Evolutionary conservation across 805 yeast species (phyloP).

Genomic region (Wickerhamomyces xylosicus): DNA sequence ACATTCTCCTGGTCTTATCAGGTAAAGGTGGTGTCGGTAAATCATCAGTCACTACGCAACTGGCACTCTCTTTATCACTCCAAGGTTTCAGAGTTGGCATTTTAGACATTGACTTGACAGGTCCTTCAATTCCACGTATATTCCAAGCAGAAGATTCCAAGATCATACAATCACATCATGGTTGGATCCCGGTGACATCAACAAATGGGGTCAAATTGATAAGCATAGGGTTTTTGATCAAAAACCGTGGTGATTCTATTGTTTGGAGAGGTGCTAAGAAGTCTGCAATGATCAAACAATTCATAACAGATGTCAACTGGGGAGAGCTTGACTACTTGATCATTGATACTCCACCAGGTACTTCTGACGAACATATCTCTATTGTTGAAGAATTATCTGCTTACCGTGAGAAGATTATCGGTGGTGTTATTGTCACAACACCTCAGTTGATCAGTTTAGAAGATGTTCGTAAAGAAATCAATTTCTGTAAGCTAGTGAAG

Average conservation of each 20-base stretch:
- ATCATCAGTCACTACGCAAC: slow-evolving; percentile 89
- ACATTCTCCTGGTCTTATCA: slow-evolving; percentile 72
- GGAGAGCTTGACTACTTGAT: slow-evolving; percentile 65
- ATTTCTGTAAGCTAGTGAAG: slow-evolving; percentile 81
- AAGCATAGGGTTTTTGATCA: slow-evolving; percentile 66
- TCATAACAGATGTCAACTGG: slow-evolving; percentile 87
- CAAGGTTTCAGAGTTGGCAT: slow-evolving; percentile 85
- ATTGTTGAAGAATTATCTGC: slow-evolving; percentile 80
- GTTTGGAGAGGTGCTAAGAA: slow-evolving; percentile 99
- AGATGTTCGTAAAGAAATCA: slow-evolving; percentile 90
- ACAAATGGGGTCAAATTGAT: slow-evolving; percentile 33
- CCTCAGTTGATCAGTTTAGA: slow-evolving; percentile 92
- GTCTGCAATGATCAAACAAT: slow-evolving; percentile 95
- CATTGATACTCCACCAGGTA: slow-evolving; percentile 98
- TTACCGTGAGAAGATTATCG: slow-evolving; percentile 47
- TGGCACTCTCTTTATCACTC: slow-evolving; percentile 69
- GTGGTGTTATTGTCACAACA: slow-evolving; percentile 92
- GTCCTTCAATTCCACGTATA: slow-evolving; percentile 95
- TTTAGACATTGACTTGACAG: slow-evolving; percentile 89
- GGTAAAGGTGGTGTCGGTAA: slow-evolving; percentile 99
- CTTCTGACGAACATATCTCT: slow-evolving; percentile 96
- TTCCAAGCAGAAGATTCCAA: slow-evolving; percentile 78
- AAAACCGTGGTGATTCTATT: slow-evolving; percentile 78
- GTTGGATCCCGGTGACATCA: slow-evolving; percentile 83
- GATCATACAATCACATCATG: slow-evolving; percentile 69